Percentiles rank a stretch among this genome's conserved stretches.
Evolutionary conservation across 768 basidiomycete species (phyloP).

Genomic region (Boletus pseudopeckii): DNA sequence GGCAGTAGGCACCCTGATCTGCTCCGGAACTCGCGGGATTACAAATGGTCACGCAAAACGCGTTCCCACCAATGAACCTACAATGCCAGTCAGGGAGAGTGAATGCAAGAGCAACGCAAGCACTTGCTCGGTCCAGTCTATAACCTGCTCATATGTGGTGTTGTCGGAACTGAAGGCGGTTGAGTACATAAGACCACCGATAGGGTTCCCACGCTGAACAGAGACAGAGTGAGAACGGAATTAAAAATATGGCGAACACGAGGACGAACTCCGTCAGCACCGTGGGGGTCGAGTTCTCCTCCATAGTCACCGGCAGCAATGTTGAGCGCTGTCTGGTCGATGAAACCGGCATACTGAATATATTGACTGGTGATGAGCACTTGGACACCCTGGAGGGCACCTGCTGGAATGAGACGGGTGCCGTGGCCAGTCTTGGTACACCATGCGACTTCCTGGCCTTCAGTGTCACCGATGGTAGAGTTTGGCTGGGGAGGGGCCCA

Average conservation of each 20-base stretch:
- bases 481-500: slow-evolving; percentile 54
- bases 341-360: slow-evolving; percentile 56
- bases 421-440: slow-evolving; percentile 66
- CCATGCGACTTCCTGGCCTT: slow-evolving; percentile 69
- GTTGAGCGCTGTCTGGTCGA: slow-evolving; percentile 61
- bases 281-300: slow-evolving; percentile 77
- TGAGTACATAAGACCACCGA: slow-evolving; percentile 69
- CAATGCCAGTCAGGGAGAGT: slow-evolving; percentile 8
- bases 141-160: slow-evolving; percentile 47
- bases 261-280: slow-evolving; percentile 55
- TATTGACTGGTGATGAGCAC: slow-evolving; percentile 56
- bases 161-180: slow-evolving; percentile 45
- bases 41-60: slow-evolving; percentile 73
- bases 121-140: slow-evolving; percentile 63
- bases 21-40: slow-evolving; percentile 45
- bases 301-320: slow-evolving; percentile 54
- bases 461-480: slow-evolving; percentile 59
- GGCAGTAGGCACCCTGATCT: slow-evolving; percentile 48
- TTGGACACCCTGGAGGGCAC: slow-evolving; percentile 64
- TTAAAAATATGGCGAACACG: slow-evolving; percentile 5
- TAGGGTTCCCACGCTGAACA: slow-evolving; percentile 70
- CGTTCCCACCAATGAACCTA: slow-evolving; percentile 61
- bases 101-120: background rate
- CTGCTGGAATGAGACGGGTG: slow-evolving; percentile 64
- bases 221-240: slow-evolving; percentile 5